Conservation (phyloP, 2,329 filamentous ascomycete species). For the Dactylellina sp. region DNA sequence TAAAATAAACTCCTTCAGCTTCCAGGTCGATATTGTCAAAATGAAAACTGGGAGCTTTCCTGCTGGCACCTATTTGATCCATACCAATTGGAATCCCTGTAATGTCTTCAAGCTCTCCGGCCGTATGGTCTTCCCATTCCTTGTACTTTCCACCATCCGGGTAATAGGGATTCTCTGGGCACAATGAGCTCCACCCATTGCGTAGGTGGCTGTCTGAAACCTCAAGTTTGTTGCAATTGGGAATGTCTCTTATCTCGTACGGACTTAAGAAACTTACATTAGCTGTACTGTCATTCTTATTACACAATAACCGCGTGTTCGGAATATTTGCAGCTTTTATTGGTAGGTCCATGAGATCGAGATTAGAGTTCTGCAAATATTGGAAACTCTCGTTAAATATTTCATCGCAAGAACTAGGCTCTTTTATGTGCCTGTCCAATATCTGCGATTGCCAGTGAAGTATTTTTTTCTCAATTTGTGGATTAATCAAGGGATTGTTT, state of each 20-base stretch:
- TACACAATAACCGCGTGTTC: neutral
- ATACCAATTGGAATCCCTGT: no score
- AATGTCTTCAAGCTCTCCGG: no score
- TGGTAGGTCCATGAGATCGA: neutral
- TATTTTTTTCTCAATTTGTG: neutral
- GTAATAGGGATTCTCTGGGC: no score
- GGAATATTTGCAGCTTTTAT: neutral
- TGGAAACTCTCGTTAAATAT: neutral
- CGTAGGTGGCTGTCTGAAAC: no score
- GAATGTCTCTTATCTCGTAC: neutral
- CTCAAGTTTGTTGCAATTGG: neutral
- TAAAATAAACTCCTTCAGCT: neutral
- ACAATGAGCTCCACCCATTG: no score
- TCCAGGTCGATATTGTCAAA: neutral
- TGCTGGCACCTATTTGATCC: no score
- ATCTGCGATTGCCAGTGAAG: slow-evolving; percentile 8
- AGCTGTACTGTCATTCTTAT: neutral
- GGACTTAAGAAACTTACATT: neutral
- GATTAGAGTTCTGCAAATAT: neutral
- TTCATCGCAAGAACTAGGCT: neutral
- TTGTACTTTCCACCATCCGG: no score
- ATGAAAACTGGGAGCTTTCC: no score
- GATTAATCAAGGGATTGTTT: neutral
- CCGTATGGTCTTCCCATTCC: no score
- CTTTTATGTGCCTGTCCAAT: neutral